Percentiles rank a stretch among this genome's conserved stretches.
phyloP scores from a whole-genome alignment of 1,139 yeast species.

The Taphrina sp. region DNA sequence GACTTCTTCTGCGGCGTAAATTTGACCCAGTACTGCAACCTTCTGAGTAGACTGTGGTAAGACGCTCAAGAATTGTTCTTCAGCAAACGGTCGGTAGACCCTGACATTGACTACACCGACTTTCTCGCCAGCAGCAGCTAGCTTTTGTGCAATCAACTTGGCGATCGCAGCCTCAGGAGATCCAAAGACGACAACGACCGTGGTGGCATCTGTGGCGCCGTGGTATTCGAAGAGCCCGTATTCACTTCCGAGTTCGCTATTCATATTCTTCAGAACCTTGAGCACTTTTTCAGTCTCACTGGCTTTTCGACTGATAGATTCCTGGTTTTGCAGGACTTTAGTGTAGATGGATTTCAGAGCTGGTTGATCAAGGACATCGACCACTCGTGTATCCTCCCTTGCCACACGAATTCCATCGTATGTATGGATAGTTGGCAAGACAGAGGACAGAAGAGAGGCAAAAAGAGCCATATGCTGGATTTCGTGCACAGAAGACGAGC shows the following conservation, averaged over 20 bases:
- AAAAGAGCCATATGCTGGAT: slow-evolving; percentile 67
- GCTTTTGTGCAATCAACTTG: slow-evolving; percentile 48
- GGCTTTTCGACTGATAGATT: slow-evolving; percentile 33
- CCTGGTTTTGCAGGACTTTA: slow-evolving; percentile 32
- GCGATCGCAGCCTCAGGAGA: slow-evolving; percentile 63
- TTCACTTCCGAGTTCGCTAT: slow-evolving; percentile 57
- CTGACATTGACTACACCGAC: slow-evolving; percentile 72
- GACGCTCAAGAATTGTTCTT: slow-evolving; percentile 55
- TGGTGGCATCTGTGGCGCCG: slow-evolving; percentile 61
- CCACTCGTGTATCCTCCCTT: slow-evolving; percentile 55
- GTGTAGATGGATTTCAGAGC: slow-evolving; percentile 45
- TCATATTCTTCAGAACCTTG: slow-evolving; percentile 48
- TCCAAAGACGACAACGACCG: slow-evolving; percentile 77
- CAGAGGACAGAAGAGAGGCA: slow-evolving; percentile 63
- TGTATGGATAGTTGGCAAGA: slow-evolving; percentile 63
- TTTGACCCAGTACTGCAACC: slow-evolving; percentile 65
- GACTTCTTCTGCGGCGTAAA: slow-evolving; percentile 45
- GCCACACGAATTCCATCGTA: slow-evolving; percentile 76
- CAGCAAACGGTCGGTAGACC: slow-evolving; percentile 74
- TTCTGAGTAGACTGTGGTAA: slow-evolving; percentile 61
- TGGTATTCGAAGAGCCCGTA: slow-evolving; percentile 69
- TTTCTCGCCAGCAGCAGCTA: slow-evolving; percentile 45
- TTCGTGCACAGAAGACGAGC: slow-evolving; percentile 63
- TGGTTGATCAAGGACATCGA: slow-evolving; percentile 51
- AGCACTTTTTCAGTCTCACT: slow-evolving; percentile 35